phyloP scores from a whole-genome alignment of 2,329 filamentous ascomycete species.

The Periconia sp. region DNA sequence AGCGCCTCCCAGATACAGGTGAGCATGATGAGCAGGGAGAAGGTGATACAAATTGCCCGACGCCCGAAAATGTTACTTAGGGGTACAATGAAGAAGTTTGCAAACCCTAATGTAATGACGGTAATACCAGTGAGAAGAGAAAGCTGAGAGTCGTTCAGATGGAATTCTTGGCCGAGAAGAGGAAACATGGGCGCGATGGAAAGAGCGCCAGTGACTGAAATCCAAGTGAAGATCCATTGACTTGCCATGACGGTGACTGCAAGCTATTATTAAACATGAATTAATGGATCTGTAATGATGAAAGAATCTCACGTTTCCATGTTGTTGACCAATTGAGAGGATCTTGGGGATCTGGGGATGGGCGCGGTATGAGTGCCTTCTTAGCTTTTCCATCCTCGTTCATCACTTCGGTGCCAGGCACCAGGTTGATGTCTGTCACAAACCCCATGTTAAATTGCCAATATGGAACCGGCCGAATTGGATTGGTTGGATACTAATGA shows the following conservation, averaged over 20 bases:
- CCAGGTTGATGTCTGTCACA: constrained; percentile 21
- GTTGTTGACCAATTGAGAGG: constrained; percentile 45
- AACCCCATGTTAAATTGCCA: constrained; percentile 18
- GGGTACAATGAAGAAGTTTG: constrained; percentile 54
- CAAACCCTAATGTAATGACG: constrained; percentile 53
- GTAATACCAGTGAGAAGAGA: constrained; percentile 51
- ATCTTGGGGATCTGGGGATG: constrained; percentile 42
- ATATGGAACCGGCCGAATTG: not conserved
- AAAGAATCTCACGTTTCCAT: constrained; percentile 37
- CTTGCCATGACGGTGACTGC: constrained; percentile 44
- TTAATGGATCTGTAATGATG: too few relatives aligned
- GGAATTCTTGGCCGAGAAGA: constrained; percentile 48
- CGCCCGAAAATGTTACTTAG: constrained; percentile 53
- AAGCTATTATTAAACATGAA: too few relatives aligned
- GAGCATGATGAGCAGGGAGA: constrained; percentile 48
- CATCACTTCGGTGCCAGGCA: constrained; percentile 41
- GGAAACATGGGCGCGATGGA: constrained; percentile 54
- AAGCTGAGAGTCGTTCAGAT: constrained; percentile 49
- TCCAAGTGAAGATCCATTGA: constrained; percentile 51
- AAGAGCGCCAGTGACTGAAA: constrained; percentile 50
- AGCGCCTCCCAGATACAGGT: constrained; percentile 54
- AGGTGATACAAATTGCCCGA: constrained; percentile 47
- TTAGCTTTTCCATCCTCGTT: constrained; percentile 24
- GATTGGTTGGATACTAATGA: not conserved
- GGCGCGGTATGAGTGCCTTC: constrained; percentile 34